Evolutionary conservation across 441 rosid species (phyloP), one percentile per base, ranked within the genome.

Genomic region (Populus hybrid): DNA sequence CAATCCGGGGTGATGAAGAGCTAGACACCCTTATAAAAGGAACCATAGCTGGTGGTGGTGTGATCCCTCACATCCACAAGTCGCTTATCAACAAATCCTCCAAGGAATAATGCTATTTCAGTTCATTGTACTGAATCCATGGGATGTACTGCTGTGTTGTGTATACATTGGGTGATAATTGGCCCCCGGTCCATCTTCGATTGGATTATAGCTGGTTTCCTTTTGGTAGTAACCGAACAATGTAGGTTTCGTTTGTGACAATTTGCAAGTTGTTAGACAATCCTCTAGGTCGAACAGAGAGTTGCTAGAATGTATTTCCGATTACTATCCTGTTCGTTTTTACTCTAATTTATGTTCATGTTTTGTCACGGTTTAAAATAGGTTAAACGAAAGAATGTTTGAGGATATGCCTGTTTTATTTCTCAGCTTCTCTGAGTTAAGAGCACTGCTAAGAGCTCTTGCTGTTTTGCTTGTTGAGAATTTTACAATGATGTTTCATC

Each of bases 1-100:
- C 94, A 0, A 91, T 93, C 36, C 90, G 92, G 42, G 94, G 94
- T 36, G 97, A 91, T 3, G 95, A 92, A 72, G 94, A 92, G 78
- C 95, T 90, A 0, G 91, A 91, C 79, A 90, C 89, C 20, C 92
- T 91, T 77, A 90, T 90, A 86, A 91, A 93, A 78, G 94, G 94
- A 74, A 91, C 94, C 31, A 89, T 91, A 66, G 97, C 95, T 38
- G 90, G 94, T 68, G 94, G 93, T 24, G 92, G 92, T 61, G 92
- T 93, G 69, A 89, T 90, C 71, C 94, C 94, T 6, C 97, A 91
- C 82, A 88, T 93, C 80, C 94, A 89, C 89, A 89, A 90, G 85
- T 89, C 95, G 12, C 94, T 93, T 65, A 88, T 92, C 86, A 90
- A 93, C 87, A 91, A 93, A 79, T 86, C 93, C 33, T 74, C 87